Percentiles rank a stretch among this genome's conserved stretches.
Conservation (phyloP, 371 early-diverging fungal genomes). For the Paraphysoderma sedebokerense region DNA sequence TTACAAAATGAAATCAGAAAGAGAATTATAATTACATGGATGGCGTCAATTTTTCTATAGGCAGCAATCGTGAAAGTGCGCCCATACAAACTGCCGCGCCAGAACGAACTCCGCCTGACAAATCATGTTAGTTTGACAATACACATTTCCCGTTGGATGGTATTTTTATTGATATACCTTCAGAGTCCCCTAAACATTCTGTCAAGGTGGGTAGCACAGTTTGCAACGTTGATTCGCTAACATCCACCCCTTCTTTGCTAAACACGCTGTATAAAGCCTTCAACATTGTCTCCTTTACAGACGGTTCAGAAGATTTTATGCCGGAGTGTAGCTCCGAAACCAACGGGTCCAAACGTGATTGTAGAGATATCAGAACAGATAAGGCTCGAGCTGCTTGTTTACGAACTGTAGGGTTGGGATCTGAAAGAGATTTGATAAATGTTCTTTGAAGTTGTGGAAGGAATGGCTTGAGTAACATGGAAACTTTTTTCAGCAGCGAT, state of each 20-base stretch:
- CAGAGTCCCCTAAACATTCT: slow-evolving; percentile 21
- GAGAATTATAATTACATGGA: no score
- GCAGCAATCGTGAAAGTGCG: slow-evolving; percentile 19
- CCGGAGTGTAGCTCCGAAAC: slow-evolving; percentile 62
- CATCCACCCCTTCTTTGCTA: slow-evolving; percentile 27
- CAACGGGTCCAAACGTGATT: slow-evolving; percentile 71
- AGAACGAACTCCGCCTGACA: background rate
- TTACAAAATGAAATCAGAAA: no score
- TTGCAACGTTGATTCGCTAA: slow-evolving; percentile 40
- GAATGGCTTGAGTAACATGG: slow-evolving; percentile 81
- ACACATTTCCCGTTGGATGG: background rate
- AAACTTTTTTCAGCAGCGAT: slow-evolving; percentile 57
- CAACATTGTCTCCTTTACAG: slow-evolving; percentile 41
- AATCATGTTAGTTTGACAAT: background rate
- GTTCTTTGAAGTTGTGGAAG: slow-evolving; percentile 94
- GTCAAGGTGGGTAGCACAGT: slow-evolving; percentile 27
- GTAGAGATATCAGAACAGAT: slow-evolving; percentile 54
- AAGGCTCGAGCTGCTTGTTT: slow-evolving; percentile 65
- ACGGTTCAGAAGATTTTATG: slow-evolving; percentile 32
- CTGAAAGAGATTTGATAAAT: slow-evolving; percentile 78
- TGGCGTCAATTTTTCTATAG: no score
- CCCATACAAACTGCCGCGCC: slow-evolving; percentile 1
- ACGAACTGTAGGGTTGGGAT: slow-evolving; percentile 47
- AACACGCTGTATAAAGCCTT: slow-evolving; percentile 39
- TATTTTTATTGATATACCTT: slow-evolving; percentile 10